phyloP scores from a whole-genome alignment of 352 stramenopile genomes.

The Globisporangium acanthophoron region DNA sequence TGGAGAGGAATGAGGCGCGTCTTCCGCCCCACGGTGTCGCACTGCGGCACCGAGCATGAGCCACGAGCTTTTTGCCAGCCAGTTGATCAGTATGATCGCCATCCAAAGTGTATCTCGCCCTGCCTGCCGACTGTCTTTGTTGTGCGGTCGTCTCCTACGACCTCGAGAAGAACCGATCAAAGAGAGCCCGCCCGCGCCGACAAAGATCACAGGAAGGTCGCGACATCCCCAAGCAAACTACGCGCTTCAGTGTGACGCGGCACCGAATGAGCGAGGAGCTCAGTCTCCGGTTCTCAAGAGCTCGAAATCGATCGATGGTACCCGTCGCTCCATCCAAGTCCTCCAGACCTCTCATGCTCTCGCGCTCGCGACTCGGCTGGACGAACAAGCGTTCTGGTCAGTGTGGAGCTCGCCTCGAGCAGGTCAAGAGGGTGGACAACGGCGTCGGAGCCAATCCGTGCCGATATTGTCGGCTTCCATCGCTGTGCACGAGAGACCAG shows the following conservation, averaged over 20 bases:
- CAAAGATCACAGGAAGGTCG: neutral
- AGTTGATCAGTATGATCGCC: neutral
- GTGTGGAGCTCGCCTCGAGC: neutral
- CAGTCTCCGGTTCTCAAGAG: neutral
- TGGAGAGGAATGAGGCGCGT: too few species aligned
- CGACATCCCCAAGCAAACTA: neutral
- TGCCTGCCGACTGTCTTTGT: neutral
- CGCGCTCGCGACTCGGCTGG: neutral
- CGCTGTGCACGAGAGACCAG: neutral
- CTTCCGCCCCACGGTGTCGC: neutral
- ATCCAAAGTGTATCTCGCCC: neutral
- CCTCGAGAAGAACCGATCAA: neutral
- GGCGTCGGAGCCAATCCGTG: slow-evolving; percentile 4
- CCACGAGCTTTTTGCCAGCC: neutral
- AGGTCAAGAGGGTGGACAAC: slow-evolving; percentile 5
- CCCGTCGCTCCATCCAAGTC: too few species aligned
- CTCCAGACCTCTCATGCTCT: neutral
- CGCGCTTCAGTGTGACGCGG: neutral
- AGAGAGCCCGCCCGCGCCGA: neutral
- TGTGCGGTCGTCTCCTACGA: neutral
- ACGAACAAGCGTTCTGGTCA: slow-evolving; percentile 4
- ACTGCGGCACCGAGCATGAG: neutral
- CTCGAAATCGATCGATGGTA: neutral
- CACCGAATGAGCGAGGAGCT: neutral
- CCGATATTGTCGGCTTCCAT: slow-evolving; percentile 1